These are phyloP conservation scores for Botryotinia globosa DNA, from an alignment of 2,329 filamentous ascomycete species.

Conservation along the genomic window DNA sequence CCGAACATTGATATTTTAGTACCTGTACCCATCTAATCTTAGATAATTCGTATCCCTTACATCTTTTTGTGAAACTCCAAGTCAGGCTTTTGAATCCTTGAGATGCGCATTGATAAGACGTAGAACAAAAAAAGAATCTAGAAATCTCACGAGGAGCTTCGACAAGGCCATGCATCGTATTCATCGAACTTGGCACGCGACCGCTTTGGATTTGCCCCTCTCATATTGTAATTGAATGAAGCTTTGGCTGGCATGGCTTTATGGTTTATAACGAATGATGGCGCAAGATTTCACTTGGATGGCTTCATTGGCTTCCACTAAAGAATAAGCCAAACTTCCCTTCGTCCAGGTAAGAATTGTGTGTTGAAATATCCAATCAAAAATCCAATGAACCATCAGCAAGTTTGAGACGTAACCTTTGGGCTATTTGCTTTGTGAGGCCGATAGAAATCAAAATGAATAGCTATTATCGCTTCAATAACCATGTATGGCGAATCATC, in stretches of 20 bases:
- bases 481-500: background rate
- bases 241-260: background rate
- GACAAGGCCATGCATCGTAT: background rate
- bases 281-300: background rate
- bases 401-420: background rate
- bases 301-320: background rate
- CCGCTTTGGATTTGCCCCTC: background rate
- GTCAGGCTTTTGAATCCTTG: background rate
- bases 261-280: background rate
- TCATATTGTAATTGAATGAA: too few species aligned
- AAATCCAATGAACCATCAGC: too few species aligned
- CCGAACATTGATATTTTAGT: background rate
- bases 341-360: background rate
- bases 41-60: background rate
- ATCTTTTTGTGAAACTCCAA: background rate
- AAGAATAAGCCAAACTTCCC: background rate
- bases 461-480: background rate
- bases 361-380: background rate
- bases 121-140: background rate
- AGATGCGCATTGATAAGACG: background rate
- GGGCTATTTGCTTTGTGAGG: background rate
- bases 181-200: background rate
- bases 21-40: background rate
- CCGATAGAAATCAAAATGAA: background rate
- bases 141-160: background rate